phyloP scores from a whole-genome alignment of 2,329 filamentous ascomycete genomes.

The Diaporthe eres region DNA sequence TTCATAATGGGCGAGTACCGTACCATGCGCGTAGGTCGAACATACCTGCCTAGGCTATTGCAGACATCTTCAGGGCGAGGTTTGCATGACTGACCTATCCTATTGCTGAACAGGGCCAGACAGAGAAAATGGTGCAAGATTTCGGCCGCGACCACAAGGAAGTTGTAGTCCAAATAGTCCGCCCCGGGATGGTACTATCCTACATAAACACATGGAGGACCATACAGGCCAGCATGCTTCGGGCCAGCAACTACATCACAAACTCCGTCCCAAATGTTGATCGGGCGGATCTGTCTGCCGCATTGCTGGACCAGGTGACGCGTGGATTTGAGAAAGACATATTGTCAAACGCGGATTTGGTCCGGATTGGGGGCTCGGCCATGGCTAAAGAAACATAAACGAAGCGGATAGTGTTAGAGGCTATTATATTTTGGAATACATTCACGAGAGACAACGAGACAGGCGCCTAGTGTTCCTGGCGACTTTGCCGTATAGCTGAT shows the following conservation, averaged over 20 bases:
- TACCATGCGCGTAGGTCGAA: constrained; percentile 32
- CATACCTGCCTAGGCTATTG: no score
- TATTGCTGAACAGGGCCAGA: constrained; percentile 56
- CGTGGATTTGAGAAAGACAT: constrained; percentile 63
- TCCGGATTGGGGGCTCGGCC: constrained; percentile 50
- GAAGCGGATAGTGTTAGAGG: neutral
- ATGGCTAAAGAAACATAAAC: neutral
- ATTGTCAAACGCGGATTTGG: constrained; percentile 58
- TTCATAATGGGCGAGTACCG: constrained; percentile 1
- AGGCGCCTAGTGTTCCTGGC: neutral
- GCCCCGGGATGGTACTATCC: constrained; percentile 58
- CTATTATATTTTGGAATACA: neutral
- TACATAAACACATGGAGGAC: neutral
- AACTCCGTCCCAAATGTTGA: constrained; percentile 11
- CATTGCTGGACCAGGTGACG: constrained; percentile 59
- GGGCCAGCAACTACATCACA: constrained; percentile 45
- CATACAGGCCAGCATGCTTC: constrained; percentile 47
- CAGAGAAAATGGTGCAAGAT: constrained; percentile 59
- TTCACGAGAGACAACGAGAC: no score
- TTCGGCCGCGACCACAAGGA: constrained; percentile 56
- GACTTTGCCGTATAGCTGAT: neutral
- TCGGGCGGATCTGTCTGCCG: constrained; percentile 51
- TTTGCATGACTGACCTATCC: neutral
- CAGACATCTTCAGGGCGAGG: neutral
- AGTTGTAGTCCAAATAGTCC: constrained; percentile 57